These are phyloP conservation scores for Fusarium sp. DNA, from an alignment of 2,329 filamentous ascomycete species.

Conservation along the genomic window DNA sequence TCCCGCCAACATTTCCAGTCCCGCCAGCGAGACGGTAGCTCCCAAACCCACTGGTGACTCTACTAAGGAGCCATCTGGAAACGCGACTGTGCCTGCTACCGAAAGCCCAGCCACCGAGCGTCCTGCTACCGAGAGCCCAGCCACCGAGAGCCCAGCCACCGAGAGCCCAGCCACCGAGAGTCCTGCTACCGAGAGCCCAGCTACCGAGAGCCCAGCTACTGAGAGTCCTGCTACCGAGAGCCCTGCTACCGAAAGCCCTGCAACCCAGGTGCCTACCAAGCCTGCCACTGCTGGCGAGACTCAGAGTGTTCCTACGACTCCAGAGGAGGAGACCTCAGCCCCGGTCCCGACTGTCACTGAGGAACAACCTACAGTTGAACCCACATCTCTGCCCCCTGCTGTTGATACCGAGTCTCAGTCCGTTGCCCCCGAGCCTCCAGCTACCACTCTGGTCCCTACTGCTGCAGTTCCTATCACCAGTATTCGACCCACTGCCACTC, in stretches of 20 bases:
- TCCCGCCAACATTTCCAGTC: constrained; percentile 8
- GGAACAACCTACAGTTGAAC: constrained; percentile 20
- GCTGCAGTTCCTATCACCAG: constrained; percentile 51
- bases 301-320: constrained; percentile 8
- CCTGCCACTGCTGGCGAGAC: constrained; percentile 15
- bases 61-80: constrained; percentile 10
- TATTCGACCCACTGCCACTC: constrained; percentile 56
- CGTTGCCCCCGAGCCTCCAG: constrained; percentile 11
- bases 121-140: constrained; percentile 27
- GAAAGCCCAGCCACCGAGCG: constrained; percentile 21
- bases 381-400: constrained; percentile 24
- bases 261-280: constrained; percentile 26
- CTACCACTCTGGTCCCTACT: constrained; percentile 38
- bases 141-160: constrained; percentile 14
- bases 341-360: neutral
- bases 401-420: constrained; percentile 19
- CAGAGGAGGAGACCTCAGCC: neutral
- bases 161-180: constrained; percentile 19
- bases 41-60: constrained; percentile 18
- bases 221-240: constrained; percentile 26
- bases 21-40: constrained; percentile 5
- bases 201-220: constrained; percentile 16
- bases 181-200: constrained; percentile 22
- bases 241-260: constrained; percentile 16
- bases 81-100: constrained; percentile 24